Evolutionary conservation across 2,329 filamentous ascomycete genomes (phyloP).

Genomic region (Fusarium tricinctum): DNA sequence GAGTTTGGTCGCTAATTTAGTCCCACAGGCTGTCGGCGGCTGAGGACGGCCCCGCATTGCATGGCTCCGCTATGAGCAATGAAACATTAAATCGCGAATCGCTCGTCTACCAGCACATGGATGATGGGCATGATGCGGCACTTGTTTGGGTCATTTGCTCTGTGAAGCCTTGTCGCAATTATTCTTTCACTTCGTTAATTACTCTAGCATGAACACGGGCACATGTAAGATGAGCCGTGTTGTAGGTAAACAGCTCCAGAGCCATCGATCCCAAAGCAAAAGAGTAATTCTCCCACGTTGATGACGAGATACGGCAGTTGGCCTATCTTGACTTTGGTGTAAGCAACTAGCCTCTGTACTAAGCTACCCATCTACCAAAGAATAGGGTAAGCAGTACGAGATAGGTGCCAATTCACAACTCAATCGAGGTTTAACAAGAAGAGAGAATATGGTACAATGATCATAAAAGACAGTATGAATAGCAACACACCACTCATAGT

Average conservation of each 20-base stretch:
- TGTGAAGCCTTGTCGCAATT: not conserved
- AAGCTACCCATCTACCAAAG: not conserved
- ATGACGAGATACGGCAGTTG: not conserved
- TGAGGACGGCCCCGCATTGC: slow-evolving; percentile 30
- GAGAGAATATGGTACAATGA: too few relatives aligned
- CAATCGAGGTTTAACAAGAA: too few relatives aligned
- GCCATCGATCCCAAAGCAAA: not conserved
- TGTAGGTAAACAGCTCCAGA: not conserved
- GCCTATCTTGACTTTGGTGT: not conserved
- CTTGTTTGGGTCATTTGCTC: too few relatives aligned
- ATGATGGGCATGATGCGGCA: not conserved
- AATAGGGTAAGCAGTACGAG: not conserved
- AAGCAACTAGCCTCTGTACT: not conserved
- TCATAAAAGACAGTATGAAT: too few relatives aligned
- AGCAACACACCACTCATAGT: too few relatives aligned
- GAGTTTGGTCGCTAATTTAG: slow-evolving; percentile 36
- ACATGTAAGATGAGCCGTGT: not conserved
- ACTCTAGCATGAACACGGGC: not conserved
- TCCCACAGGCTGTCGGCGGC: slow-evolving; percentile 35
- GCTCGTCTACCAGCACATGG: not conserved
- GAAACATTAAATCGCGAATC: slow-evolving; percentile 9
- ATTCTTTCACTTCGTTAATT: too few relatives aligned
- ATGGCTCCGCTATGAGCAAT: slow-evolving; percentile 17
- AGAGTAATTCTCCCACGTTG: not conserved
- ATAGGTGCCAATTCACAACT: too few relatives aligned